These are phyloP conservation scores for Tilletia walkeri DNA, from an alignment of 1,284 basidiomycete species.

Conservation along the genomic window DNA sequence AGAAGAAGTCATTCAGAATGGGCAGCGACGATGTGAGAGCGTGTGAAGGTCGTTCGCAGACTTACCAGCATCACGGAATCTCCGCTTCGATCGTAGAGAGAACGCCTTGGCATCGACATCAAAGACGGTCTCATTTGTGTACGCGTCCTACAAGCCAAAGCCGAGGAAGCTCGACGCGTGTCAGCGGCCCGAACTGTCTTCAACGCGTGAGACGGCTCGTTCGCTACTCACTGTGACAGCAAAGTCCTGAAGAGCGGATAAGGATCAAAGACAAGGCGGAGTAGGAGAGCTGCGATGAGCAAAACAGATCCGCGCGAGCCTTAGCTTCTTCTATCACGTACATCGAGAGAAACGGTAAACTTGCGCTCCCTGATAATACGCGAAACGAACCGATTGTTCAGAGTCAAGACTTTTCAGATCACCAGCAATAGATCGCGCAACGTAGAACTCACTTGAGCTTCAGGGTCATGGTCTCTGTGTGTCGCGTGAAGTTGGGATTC, in stretches of 20 bases:
- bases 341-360: background rate
- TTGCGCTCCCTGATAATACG: background rate
- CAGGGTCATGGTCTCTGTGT: background rate
- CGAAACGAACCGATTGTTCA: too few relatives aligned
- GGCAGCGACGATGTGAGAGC: too few relatives aligned
- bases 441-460: background rate
- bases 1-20: too few relatives aligned
- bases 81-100: background rate
- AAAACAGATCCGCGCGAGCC: too few relatives aligned
- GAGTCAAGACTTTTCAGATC: too few relatives aligned
- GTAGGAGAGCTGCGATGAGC: too few relatives aligned
- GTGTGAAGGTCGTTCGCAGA: background rate
- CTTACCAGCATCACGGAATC: constrained; percentile 9
- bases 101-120: constrained; percentile 6
- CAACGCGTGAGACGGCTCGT: too few relatives aligned
- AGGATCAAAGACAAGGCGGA: too few relatives aligned
- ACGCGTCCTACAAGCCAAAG: constrained; percentile 2
- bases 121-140: background rate
- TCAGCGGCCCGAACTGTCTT: too few relatives aligned
- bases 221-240: constrained; percentile 2
- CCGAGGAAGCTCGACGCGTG: background rate
- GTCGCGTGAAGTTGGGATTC: background rate
- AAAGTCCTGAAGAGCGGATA: background rate
- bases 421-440: too few relatives aligned
- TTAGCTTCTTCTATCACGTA: background rate